These are phyloP conservation scores for Auriculariales sp. DNA, from an alignment of 768 basidiomycete species.

Conservation along the genomic window DNA sequence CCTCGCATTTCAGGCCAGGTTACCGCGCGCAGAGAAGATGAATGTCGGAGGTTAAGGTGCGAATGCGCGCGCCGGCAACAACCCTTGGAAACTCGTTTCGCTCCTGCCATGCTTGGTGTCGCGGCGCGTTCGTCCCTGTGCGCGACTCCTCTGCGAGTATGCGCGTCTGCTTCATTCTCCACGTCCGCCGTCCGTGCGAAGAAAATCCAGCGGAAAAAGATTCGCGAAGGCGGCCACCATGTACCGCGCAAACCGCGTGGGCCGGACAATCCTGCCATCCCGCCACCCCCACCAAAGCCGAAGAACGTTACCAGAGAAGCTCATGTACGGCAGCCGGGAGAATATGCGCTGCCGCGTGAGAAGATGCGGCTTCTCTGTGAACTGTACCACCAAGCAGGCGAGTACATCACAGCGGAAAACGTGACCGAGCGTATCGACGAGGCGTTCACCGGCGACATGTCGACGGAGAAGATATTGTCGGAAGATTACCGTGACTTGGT, in stretches of 20 bases:
- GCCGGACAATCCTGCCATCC: no score
- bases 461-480: not conserved
- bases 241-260: no score
- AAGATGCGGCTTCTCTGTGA: conserved; percentile 59
- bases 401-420: conserved; percentile 58
- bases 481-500: not conserved
- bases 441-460: conserved; percentile 29
- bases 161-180: no score
- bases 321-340: not conserved
- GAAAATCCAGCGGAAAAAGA: no score
- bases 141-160: no score
- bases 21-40: not conserved
- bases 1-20: not conserved
- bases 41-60: not conserved
- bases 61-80: no score
- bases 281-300: no score
- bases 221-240: no score
- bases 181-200: no score
- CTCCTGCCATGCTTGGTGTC: no score
- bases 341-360: conserved; percentile 29
- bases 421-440: conserved; percentile 49
- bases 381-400: conserved; percentile 62
- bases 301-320: not conserved
- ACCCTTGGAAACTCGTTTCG: no score
- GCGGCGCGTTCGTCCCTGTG: no score